A percentile compares a stretch with the other conserved stretches of the same genome.
These are phyloP conservation scores for Aspergillus nidulans DNA, from an alignment of 495 filamentous ascomycete genomes.

Conservation along the genomic window DNA sequence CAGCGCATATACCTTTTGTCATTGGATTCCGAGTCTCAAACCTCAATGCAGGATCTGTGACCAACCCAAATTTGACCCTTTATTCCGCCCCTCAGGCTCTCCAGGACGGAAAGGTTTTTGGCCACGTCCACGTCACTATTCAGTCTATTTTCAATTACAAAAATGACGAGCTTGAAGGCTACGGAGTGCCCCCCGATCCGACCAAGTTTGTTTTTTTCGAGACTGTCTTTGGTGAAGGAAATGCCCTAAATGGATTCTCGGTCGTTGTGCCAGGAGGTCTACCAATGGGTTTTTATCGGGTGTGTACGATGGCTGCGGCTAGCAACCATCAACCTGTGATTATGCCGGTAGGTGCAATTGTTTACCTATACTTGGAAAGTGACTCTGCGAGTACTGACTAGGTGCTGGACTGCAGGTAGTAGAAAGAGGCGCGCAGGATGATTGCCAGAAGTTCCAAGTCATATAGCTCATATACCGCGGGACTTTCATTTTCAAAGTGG, in stretches of 20 bases:
- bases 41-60: constrained; percentile 1
- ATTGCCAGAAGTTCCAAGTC: constrained; percentile 4
- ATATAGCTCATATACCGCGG: too few relatives aligned
- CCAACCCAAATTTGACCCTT: constrained; percentile 4
- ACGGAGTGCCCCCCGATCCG: background rate
- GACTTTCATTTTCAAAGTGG: too few relatives aligned
- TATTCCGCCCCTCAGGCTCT: constrained; percentile 6
- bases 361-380: background rate
- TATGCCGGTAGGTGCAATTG: constrained; percentile 2
- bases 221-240: background rate
- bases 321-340: constrained; percentile 11
- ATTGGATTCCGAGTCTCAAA: background rate
- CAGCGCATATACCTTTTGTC: background rate
- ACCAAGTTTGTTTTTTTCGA: constrained; percentile 3
- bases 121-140: constrained; percentile 3
- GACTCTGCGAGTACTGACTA: background rate
- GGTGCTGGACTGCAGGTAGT: background rate
- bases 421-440: background rate
- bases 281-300: constrained; percentile 1
- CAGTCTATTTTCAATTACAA: background rate
- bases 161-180: background rate
- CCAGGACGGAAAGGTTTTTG: constrained; percentile 1
- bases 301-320: constrained; percentile 5
- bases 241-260: background rate
- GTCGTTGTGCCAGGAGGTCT: background rate